Conservation (phyloP, 345 rosid genomes). For the Turnera subulata region DNA sequence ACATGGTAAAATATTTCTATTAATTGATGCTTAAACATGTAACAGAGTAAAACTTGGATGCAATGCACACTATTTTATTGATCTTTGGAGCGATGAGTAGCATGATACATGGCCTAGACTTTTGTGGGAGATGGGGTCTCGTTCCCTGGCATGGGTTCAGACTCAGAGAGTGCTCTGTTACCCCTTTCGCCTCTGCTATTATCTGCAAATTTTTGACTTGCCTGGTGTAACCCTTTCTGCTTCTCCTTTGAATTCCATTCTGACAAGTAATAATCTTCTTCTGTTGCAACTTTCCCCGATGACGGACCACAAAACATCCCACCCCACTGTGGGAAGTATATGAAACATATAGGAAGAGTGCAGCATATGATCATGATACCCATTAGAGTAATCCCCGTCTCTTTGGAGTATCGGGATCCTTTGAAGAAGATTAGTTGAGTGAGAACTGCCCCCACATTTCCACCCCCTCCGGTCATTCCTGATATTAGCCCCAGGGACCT, state of each 20-base stretch:
- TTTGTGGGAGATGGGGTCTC: no score
- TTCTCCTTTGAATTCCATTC: slow-evolving; percentile 66
- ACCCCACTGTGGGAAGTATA: slow-evolving; percentile 94
- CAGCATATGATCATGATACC: slow-evolving; percentile 78
- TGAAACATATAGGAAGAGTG: slow-evolving; percentile 44
- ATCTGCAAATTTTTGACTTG: slow-evolving; percentile 67
- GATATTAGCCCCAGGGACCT: slow-evolving; percentile 72
- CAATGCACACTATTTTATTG: no score
- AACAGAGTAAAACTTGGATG: no score
- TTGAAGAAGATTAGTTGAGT: slow-evolving; percentile 83
- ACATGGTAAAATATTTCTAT: no score
- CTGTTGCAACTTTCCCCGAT: slow-evolving; percentile 32
- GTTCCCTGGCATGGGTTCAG: no score
- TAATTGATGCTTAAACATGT: no score
- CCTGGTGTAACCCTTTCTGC: slow-evolving; percentile 42
- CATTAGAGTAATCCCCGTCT: slow-evolving; percentile 70
- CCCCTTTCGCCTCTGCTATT: slow-evolving; percentile 73
- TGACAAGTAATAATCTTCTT: slow-evolving; percentile 72
- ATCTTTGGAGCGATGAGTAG: no score
- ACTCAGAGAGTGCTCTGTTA: slow-evolving; percentile 1
- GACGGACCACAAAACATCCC: slow-evolving; percentile 87
- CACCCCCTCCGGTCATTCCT: slow-evolving; percentile 91
- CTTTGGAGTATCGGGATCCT: slow-evolving; percentile 74
- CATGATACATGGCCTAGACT: no score
- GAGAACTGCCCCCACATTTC: slow-evolving; percentile 79